Conservation (phyloP, 768 basidiomycete genomes). For the Hydnomerulius pinastri region DNA sequence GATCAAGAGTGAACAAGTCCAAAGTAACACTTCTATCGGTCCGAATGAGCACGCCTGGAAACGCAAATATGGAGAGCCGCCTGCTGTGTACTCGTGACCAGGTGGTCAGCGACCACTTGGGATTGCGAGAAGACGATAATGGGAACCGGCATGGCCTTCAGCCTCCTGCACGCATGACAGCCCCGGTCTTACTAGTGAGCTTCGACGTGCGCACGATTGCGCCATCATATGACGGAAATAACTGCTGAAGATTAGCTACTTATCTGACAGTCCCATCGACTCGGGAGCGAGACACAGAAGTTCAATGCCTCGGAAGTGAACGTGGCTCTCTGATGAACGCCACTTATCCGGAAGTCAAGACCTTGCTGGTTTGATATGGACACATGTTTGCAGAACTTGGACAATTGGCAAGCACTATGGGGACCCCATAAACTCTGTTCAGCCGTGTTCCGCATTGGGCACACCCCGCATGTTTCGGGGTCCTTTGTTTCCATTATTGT, state of each 20-base stretch:
- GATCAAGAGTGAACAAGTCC: neutral
- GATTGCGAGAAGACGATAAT: no score
- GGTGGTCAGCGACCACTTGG: neutral
- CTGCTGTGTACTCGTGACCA: no score
- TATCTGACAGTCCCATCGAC: neutral
- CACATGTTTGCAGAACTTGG: neutral
- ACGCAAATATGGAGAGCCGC: neutral
- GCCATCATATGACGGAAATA: neutral
- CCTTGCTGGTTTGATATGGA: no score
- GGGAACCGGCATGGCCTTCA: no score
- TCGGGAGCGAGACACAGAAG: neutral
- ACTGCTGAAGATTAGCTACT: neutral
- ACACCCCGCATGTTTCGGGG: conserved; percentile 6
- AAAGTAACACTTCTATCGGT: neutral
- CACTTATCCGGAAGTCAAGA: no score
- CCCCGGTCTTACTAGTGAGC: no score
- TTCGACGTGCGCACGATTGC: no score
- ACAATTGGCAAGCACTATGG: neutral
- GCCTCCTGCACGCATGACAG: no score
- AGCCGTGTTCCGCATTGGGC: conserved; percentile 1
- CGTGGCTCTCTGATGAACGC: no score
- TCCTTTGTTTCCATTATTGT: conserved; percentile 15
- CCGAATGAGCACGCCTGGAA: neutral
- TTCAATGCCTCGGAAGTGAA: no score
- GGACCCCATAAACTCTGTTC: conserved; percentile 25